phyloP scores from a whole-genome alignment of 2,329 filamentous ascomycete genomes.

The Colletotrichum graminicola region DNA sequence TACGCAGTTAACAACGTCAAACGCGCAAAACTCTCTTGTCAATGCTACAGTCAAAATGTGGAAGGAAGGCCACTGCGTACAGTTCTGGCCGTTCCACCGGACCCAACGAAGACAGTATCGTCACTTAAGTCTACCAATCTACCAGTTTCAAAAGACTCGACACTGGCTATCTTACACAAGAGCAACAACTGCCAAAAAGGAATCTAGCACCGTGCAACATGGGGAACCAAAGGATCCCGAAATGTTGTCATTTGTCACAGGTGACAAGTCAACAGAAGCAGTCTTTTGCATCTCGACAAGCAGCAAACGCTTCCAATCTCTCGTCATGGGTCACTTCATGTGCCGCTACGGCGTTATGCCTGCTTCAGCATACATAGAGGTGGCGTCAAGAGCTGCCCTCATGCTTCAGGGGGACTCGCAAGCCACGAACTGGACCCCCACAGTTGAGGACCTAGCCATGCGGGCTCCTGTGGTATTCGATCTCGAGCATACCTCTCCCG shows the following conservation, averaged over 20 bases:
- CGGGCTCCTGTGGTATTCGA: background rate
- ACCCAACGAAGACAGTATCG: conserved; percentile 32
- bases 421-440: background rate
- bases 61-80: conserved; percentile 37
- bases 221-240: background rate
- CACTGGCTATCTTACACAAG: conserved; percentile 45
- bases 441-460: conserved; percentile 5
- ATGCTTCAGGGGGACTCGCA: background rate
- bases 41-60: conserved; percentile 42
- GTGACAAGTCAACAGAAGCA: background rate
- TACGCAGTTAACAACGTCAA: conserved; percentile 32
- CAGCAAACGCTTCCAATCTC: conserved; percentile 15
- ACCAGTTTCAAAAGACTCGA: conserved; percentile 48
- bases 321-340: conserved; percentile 10
- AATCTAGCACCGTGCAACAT: accelerated
- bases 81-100: conserved; percentile 47
- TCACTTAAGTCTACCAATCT: conserved; percentile 45
- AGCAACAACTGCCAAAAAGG: too few species aligned
- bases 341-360: conserved; percentile 19
- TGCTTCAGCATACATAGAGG: conserved; percentile 30
- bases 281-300: background rate
- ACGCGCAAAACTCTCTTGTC: conserved; percentile 9
- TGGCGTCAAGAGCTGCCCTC: conserved; percentile 10
- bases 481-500: background rate
- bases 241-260: conserved; percentile 1